Evolutionary conservation across 768 basidiomycete species (phyloP).

Genomic region (Tylopilus balloui): DNA sequence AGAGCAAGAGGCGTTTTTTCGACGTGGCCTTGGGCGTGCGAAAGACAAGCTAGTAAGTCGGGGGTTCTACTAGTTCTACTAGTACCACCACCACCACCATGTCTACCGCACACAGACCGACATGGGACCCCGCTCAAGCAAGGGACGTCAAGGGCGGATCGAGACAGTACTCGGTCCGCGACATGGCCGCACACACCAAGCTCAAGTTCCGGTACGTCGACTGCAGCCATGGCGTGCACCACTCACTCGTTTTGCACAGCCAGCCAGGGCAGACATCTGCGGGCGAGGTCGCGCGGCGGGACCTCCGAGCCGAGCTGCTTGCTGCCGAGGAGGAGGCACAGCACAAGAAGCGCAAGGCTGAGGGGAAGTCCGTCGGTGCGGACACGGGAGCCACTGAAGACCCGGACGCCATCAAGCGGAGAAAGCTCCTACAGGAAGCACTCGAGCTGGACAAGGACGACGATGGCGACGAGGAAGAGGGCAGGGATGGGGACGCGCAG

Average conservation of each 20-base stretch:
- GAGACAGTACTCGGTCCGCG: slow-evolving; percentile 86
- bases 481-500: slow-evolving; percentile 28
- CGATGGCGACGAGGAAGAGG: slow-evolving; percentile 56
- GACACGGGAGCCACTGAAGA: slow-evolving; percentile 47
- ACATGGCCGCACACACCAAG: slow-evolving; percentile 94
- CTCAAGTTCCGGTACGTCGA: slow-evolving; percentile 88
- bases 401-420: slow-evolving; percentile 67
- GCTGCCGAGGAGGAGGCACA: slow-evolving; percentile 82
- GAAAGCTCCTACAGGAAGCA: slow-evolving; percentile 85
- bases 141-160: slow-evolving; percentile 90
- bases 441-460: slow-evolving; percentile 86
- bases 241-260: slow-evolving; percentile 31
- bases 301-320: slow-evolving; percentile 79
- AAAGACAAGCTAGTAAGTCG: too few relatives aligned
- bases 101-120: slow-evolving; percentile 92
- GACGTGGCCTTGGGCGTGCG: slow-evolving; percentile 20
- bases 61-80: neutral
- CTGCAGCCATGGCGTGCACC: too few relatives aligned
- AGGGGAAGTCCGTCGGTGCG: slow-evolving; percentile 48
- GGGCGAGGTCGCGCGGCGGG: slow-evolving; percentile 70
- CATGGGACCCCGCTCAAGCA: slow-evolving; percentile 97
- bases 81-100: slow-evolving; percentile 33
- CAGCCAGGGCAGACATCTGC: slow-evolving; percentile 88
- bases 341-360: slow-evolving; percentile 90
- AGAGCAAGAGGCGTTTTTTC: neutral